These are phyloP conservation scores for Emmonsiellopsis sp. DNA, from an alignment of 2,329 filamentous ascomycete genomes.

Conservation along the genomic window DNA sequence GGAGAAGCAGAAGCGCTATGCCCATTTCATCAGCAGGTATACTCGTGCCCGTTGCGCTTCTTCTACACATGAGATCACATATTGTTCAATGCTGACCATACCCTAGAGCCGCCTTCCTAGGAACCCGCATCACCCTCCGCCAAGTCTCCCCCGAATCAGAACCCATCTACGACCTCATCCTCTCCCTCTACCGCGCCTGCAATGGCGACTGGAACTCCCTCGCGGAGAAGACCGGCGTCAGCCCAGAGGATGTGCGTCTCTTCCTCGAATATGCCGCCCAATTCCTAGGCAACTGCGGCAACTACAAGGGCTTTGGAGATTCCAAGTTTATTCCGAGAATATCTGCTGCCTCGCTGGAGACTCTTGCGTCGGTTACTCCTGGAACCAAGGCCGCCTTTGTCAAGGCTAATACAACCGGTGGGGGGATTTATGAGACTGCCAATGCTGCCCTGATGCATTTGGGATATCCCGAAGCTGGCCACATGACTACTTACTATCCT, in stretches of 20 bases:
- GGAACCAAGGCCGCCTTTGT: constrained; percentile 57
- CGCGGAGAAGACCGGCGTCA: constrained; percentile 54
- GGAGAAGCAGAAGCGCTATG: constrained; percentile 70
- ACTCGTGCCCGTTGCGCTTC: constrained; percentile 10
- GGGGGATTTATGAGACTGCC: constrained; percentile 61
- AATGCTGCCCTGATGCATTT: constrained; percentile 61
- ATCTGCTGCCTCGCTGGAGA: constrained; percentile 52
- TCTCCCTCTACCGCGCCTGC: constrained; percentile 57
- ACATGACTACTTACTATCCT: constrained; percentile 76
- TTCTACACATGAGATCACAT: neutral
- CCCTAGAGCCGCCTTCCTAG: constrained; percentile 62
- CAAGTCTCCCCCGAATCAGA: constrained; percentile 77
- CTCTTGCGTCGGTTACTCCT: constrained; percentile 50
- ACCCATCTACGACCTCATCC: constrained; percentile 70
- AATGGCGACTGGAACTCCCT: constrained; percentile 63
- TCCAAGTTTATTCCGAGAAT: constrained; percentile 73
- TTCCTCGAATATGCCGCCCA: constrained; percentile 71
- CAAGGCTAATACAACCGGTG: constrained; percentile 47
- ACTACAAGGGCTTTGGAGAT: constrained; percentile 83
- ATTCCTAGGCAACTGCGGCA: constrained; percentile 71
- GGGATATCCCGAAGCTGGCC: constrained; percentile 63
- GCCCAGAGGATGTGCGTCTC: constrained; percentile 52
- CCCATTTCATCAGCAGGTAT: constrained; percentile 77
- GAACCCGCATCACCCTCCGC: constrained; percentile 67
- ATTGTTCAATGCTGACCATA: neutral